phyloP scores from a whole-genome alignment of 495 filamentous ascomycete genomes.

The Penicillium maclennaniae region DNA sequence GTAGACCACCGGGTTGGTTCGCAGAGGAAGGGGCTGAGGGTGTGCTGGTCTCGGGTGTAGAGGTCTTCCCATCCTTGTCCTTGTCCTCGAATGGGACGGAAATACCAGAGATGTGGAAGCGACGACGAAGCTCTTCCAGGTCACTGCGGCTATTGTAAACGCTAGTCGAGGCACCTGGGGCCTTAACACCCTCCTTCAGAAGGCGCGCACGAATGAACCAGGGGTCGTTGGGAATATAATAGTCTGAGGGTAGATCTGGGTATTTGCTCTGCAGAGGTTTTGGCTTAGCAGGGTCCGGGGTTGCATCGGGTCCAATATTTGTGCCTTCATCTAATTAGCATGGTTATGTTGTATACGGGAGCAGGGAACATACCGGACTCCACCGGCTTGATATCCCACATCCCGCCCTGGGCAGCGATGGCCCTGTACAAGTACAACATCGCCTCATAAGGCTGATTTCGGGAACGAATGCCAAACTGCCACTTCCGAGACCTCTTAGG shows the following conservation, averaged over 20 bases:
- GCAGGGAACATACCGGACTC: slow-evolving; percentile 32
- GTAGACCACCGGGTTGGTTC: slow-evolving; percentile 31
- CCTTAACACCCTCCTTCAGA: slow-evolving; percentile 64
- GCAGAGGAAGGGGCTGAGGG: slow-evolving; percentile 42
- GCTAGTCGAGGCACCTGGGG: slow-evolving; percentile 48
- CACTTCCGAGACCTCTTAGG: slow-evolving; percentile 76
- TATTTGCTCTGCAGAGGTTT: slow-evolving; percentile 46
- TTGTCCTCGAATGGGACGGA: slow-evolving; percentile 35
- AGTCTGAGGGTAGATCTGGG: slow-evolving; percentile 50
- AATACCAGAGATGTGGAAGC: slow-evolving; percentile 44
- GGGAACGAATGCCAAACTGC: slow-evolving; percentile 95
- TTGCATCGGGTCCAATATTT: slow-evolving; percentile 24
- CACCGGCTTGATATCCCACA: slow-evolving; percentile 62
- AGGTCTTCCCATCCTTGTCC: slow-evolving; percentile 19
- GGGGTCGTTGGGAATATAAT: slow-evolving; percentile 83
- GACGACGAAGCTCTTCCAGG: slow-evolving; percentile 47
- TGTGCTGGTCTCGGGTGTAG: slow-evolving; percentile 24
- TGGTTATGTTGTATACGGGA: neutral
- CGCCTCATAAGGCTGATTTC: slow-evolving; percentile 90
- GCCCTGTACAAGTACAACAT: slow-evolving; percentile 92
- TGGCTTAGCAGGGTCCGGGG: slow-evolving; percentile 25
- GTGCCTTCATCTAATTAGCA: slow-evolving; percentile 17
- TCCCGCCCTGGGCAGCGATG: slow-evolving; percentile 76
- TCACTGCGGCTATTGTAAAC: slow-evolving; percentile 57
- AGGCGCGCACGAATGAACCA: slow-evolving; percentile 95